Conservation (phyloP, 164 flowering plant species). For the Litsea cubeba region DNA sequence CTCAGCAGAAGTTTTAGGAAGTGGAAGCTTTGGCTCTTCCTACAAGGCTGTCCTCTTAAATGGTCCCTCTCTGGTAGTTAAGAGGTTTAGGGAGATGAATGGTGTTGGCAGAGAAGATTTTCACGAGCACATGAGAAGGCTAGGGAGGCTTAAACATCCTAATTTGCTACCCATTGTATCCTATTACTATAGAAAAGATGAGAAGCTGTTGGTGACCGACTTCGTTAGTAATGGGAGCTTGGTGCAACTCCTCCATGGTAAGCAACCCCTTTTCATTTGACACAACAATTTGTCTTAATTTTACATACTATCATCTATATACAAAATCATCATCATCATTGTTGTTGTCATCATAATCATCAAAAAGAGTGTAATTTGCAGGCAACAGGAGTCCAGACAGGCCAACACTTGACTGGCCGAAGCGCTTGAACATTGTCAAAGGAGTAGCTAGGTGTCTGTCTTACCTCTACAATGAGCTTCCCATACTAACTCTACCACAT, state of each 20-base stretch:
- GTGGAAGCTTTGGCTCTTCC: conserved; percentile 68
- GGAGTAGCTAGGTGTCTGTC: conserved; percentile 66
- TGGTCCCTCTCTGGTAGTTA: conserved; percentile 63
- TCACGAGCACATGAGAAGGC: conserved; percentile 77
- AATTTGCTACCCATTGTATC: conserved; percentile 76
- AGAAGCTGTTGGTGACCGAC: conserved; percentile 69
- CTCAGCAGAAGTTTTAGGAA: conserved; percentile 76
- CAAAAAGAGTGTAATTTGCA: not conserved
- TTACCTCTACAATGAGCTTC: conserved; percentile 62
- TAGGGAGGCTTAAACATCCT: conserved; percentile 61
- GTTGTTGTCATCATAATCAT: not conserved
- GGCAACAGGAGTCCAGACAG: not conserved
- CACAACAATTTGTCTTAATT: too few species aligned
- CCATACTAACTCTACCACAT: conserved; percentile 58
- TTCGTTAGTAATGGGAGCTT: conserved; percentile 58
- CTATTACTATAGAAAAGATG: conserved; percentile 71
- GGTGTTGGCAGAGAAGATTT: conserved; percentile 69
- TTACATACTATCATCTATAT: not conserved
- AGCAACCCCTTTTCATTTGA: not conserved
- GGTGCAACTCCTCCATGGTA: conserved; percentile 72
- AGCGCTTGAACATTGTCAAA: conserved; percentile 62
- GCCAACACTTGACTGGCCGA: conserved; percentile 48
- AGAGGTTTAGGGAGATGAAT: conserved; percentile 80
- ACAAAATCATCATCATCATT: not conserved
- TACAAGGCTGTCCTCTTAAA: conserved; percentile 60